Evolutionary conservation across 805 yeast genomes (phyloP).

Genomic region (Diddensiella santjacobensis): DNA sequence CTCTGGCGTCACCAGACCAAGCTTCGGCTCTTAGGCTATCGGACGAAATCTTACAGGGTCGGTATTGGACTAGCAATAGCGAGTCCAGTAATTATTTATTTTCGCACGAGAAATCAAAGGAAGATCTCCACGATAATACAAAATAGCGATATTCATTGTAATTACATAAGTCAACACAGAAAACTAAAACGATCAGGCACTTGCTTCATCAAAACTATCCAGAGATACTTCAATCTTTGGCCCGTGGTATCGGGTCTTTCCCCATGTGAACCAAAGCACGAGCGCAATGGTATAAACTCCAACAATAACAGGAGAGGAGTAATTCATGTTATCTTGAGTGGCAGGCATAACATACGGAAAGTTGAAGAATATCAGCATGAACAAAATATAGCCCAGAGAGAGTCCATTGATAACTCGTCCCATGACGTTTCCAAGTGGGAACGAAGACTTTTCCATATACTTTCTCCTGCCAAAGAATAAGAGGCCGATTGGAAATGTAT

Average conservation of each 20-base stretch:
- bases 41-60: no score
- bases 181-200: no score
- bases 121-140: no score
- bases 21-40: not conserved
- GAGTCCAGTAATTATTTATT: no score
- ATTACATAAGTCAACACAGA: no score
- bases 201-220: no score
- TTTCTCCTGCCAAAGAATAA: not conserved
- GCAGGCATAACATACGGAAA: conserved; percentile 63
- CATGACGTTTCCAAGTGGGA: not conserved
- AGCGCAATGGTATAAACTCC: conserved; percentile 5
- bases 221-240: conserved; percentile 7
- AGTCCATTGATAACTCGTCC: conserved; percentile 23
- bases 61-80: no score
- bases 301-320: conserved; percentile 25
- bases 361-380: conserved; percentile 57
- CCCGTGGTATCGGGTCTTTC: not conserved
- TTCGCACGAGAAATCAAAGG: no score
- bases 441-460: conserved; percentile 1
- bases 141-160: no score
- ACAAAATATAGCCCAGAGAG: conserved; percentile 53
- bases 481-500: conserved; percentile 1
- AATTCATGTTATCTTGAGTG: conserved; percentile 59
- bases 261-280: conserved; percentile 3
- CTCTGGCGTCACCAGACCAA: not conserved